Evolutionary conservation across 1,139 yeast species (phyloP).

Genomic region (Candida sp.): DNA sequence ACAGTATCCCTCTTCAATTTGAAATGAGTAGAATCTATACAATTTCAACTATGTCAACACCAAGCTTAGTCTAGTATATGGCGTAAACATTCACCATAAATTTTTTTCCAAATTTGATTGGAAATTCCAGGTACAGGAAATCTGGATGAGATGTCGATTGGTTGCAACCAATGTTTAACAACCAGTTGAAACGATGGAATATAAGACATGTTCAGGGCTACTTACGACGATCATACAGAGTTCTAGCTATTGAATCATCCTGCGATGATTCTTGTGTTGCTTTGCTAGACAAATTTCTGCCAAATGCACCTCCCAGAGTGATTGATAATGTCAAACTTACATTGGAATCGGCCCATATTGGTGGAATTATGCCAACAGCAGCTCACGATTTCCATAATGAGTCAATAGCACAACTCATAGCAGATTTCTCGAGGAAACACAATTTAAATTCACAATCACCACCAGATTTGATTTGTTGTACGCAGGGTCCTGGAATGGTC

Average conservation of each 20-base stretch:
- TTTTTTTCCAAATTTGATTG: not conserved
- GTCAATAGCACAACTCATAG: slow-evolving; percentile 32
- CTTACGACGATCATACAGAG: slow-evolving; percentile 45
- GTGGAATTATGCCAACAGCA: slow-evolving; percentile 87
- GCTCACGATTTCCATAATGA: slow-evolving; percentile 80
- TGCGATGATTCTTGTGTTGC: slow-evolving; percentile 97
- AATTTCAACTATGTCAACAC: not conserved
- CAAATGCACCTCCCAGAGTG: slow-evolving; percentile 40
- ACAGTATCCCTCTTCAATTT: not conserved
- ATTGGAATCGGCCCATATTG: slow-evolving; percentile 59
- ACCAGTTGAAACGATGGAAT: not conserved
- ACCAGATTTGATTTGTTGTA: slow-evolving; percentile 82
- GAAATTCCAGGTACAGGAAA: not conserved
- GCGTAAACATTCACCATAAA: not conserved
- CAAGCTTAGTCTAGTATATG: not conserved
- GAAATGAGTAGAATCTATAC: no score
- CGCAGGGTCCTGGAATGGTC: slow-evolving; percentile 97
- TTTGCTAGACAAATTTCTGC: slow-evolving; percentile 49
- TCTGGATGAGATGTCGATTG: not conserved
- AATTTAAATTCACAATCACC: slow-evolving; percentile 21
- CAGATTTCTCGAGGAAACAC: slow-evolving; percentile 23
- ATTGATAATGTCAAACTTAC: slow-evolving; percentile 65
- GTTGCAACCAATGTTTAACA: not conserved
- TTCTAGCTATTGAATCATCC: slow-evolving; percentile 86
- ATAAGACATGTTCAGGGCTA: not conserved